Conservation (phyloP, 2,329 filamentous ascomycete genomes). For the Botryotinia convoluta region DNA sequence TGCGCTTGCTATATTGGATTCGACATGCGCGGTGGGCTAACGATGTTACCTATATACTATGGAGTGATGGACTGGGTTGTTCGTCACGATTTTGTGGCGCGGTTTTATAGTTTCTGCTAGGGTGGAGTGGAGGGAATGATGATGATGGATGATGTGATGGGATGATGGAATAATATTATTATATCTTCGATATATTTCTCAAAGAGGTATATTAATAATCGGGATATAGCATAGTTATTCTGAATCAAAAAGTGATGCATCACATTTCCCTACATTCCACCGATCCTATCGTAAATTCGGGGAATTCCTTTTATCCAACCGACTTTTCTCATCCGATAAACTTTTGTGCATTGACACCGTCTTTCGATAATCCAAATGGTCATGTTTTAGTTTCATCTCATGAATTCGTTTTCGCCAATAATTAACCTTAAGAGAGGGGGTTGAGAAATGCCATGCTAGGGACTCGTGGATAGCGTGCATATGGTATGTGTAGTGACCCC, state of each 20-base stretch:
- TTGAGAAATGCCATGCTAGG: not conserved
- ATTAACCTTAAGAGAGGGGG: not conserved
- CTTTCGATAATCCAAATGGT: not conserved
- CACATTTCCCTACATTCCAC: not conserved
- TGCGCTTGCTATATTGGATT: not conserved
- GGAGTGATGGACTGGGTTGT: not conserved
- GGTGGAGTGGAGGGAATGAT: no score
- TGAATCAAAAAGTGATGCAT: not conserved
- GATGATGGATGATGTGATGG: not conserved
- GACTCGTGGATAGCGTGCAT: not conserved
- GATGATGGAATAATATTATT: not conserved
- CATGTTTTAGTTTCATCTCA: slow-evolving; percentile 9
- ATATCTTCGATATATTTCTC: not conserved
- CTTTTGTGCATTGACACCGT: not conserved
- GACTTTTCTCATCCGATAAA: not conserved
- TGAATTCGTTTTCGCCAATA: not conserved
- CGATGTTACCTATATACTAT: not conserved
- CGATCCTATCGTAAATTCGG: not conserved
- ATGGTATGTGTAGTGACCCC: slow-evolving; percentile 7
- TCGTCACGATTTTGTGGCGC: not conserved
- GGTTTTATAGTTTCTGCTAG: not conserved
- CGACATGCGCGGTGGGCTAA: slow-evolving; percentile 1
- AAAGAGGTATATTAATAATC: not conserved
- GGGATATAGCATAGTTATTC: not conserved
- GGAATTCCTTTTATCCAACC: not conserved